These are phyloP conservation scores for Trametes gibbosa DNA, from an alignment of 768 basidiomycete genomes.

Conservation along the genomic window DNA sequence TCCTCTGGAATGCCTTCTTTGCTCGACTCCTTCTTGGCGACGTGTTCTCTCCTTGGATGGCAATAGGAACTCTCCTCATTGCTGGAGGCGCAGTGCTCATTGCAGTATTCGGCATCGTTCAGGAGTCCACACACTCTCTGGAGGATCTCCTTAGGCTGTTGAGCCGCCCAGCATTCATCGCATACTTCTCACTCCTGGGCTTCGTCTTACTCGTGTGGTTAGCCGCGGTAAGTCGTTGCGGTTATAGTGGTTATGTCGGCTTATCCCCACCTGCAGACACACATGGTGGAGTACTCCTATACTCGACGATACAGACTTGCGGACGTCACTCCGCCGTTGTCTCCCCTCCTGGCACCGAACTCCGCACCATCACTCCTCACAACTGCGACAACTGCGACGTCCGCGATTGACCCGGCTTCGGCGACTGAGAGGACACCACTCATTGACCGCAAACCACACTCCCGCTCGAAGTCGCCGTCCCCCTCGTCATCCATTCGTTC, in stretches of 20 bases:
- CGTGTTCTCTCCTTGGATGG: constrained; percentile 79
- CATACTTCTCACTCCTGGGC: constrained; percentile 75
- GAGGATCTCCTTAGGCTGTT: constrained; percentile 82
- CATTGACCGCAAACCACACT: constrained; percentile 39
- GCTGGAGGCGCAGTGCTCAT: constrained; percentile 87
- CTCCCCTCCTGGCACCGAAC: constrained; percentile 37
- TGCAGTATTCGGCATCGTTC: constrained; percentile 88
- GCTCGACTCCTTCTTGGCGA: constrained; percentile 83
- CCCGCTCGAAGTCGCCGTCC: constrained; percentile 29
- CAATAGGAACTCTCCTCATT: constrained; percentile 84
- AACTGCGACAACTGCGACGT: constrained; percentile 29
- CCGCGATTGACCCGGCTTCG: constrained; percentile 24
- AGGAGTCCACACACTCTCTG: constrained; percentile 81
- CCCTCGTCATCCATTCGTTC: constrained; percentile 23
- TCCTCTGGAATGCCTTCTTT: constrained; percentile 94
- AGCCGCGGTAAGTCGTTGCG: constrained; percentile 48
- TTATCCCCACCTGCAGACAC: constrained; percentile 52
- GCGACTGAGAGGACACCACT: constrained; percentile 56
- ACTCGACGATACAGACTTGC: constrained; percentile 33
- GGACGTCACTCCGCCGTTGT: constrained; percentile 34
- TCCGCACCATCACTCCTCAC: constrained; percentile 37
- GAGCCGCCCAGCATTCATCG: constrained; percentile 70
- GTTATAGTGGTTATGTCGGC: neutral
- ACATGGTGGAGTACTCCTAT: constrained; percentile 65
- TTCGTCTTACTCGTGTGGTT: constrained; percentile 58